Base-by-base conservation (phyloP, 768 basidiomycete genomes). In the Suillus weaverae region DNA sequence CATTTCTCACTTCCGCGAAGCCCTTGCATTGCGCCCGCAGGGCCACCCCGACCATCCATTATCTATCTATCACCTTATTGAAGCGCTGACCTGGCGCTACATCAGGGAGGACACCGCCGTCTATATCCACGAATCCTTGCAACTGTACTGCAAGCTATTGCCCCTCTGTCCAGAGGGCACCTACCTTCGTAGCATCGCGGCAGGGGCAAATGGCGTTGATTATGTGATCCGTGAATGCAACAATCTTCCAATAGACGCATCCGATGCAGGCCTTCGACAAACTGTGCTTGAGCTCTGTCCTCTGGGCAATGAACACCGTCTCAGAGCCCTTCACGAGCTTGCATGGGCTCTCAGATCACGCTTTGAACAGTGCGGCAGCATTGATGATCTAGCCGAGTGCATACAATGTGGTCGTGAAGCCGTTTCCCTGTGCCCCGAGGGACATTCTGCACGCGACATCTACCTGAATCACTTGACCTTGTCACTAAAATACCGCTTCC, bases 401-500 rank as follows among this genome's bases (percentile, higher is more conserved):
- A 53, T 53, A 32, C 50, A 51, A 5, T 9, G 2, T 32, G 0
- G 16, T 18, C 16, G 50, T 32, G 50, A 18, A 18, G 50, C 16
- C 4, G 1, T 51, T 30, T 51, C 16, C 18, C 16, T 51, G 26
- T 51, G 26, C 2, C 1, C 16, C 1, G 16, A 51, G 50, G 50
- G 30, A 9, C 50, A 51, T 16, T 4, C 50, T 30, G 50, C 5
- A 18, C 30, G 7, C 16, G 16, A 10, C 7, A 8, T 2, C 30
- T 51, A 51, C 50, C 8, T 51, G 50, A 51, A 18, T 32, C 32
- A 51, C 30, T 32, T 30, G 30, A 30, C 16, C 8, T 9, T 0
- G 0, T 51, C 30, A 51, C 4, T 51, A 16, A 0, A 0, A 1
- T 9, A 1, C 16, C 30, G 50, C 16, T 51, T 51, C 50, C 0